A percentile compares a stretch with the other conserved stretches of the same genome.
These are phyloP conservation scores for Gaertneriomyces sp. DNA, from an alignment of 192 early-diverging fungal species.

Conservation along the genomic window DNA sequence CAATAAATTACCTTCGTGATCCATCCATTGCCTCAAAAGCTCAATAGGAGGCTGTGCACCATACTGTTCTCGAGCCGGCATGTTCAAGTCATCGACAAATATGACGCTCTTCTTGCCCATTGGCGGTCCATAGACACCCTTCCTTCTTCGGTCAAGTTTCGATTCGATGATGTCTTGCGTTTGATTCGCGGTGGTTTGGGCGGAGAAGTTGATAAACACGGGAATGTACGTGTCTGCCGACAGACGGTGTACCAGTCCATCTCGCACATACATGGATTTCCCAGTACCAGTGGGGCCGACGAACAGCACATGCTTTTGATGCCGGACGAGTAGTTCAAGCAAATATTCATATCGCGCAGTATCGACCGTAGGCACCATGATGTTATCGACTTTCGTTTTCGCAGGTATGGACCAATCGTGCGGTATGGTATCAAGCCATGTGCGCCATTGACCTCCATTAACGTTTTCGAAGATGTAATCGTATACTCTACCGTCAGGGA, in stretches of 20 bases:
- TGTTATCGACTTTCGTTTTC: slow-evolving; percentile 58
- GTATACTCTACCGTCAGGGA: slow-evolving; percentile 50
- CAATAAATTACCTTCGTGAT: slow-evolving; percentile 35
- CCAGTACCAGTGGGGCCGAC: slow-evolving; percentile 61
- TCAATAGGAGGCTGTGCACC: slow-evolving; percentile 65
- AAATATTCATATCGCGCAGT: slow-evolving; percentile 55
- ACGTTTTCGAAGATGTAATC: slow-evolving; percentile 51
- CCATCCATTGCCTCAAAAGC: slow-evolving; percentile 61
- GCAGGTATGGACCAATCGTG: slow-evolving; percentile 43
- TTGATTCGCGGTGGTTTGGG: slow-evolving; percentile 58
- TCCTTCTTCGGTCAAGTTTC: slow-evolving; percentile 56
- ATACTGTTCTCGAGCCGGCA: slow-evolving; percentile 56
- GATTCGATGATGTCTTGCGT: slow-evolving; percentile 63
- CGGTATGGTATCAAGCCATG: slow-evolving; percentile 51
- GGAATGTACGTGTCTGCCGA: slow-evolving; percentile 49
- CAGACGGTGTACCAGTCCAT: slow-evolving; percentile 49
- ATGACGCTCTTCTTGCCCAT: slow-evolving; percentile 53
- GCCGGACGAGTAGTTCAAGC: slow-evolving; percentile 43
- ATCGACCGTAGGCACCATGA: slow-evolving; percentile 58
- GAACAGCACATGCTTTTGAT: slow-evolving; percentile 53
- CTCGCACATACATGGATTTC: slow-evolving; percentile 60
- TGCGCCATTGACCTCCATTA: slow-evolving; percentile 41
- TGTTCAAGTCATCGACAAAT: slow-evolving; percentile 63
- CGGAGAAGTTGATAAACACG: slow-evolving; percentile 57
- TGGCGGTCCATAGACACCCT: slow-evolving; percentile 58